phyloP scores from a whole-genome alignment of 164 flowering plant genomes.

The Buxus sempervirens region DNA sequence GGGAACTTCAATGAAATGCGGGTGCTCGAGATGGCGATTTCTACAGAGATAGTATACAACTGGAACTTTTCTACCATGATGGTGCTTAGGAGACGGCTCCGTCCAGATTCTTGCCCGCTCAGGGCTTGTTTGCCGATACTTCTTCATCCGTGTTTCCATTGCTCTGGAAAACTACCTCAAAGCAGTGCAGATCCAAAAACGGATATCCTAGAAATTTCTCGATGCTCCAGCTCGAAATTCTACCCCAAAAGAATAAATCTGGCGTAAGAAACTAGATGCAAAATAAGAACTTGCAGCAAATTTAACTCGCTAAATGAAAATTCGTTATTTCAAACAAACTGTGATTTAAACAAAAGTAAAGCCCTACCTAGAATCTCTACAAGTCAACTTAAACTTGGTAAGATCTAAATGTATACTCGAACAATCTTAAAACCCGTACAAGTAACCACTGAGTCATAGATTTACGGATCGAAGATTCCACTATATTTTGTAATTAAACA shows the following conservation, averaged over 20 bases:
- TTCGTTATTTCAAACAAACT: neutral
- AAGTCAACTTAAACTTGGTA: neutral
- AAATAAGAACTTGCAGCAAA: neutral
- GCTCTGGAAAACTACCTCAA: slow-evolving; percentile 9
- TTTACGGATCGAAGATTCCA: neutral
- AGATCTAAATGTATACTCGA: slow-evolving; percentile 6
- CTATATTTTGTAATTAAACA: neutral
- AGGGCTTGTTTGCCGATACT: slow-evolving; percentile 70
- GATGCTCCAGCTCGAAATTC: neutral
- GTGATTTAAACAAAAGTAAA: neutral
- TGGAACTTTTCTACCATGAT: slow-evolving; percentile 50
- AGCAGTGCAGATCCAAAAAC: slow-evolving; percentile 10
- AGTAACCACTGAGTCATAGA: neutral
- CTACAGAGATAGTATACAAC: slow-evolving; percentile 87
- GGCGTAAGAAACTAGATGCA: neutral
- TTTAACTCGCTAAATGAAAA: neutral
- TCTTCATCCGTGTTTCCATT: slow-evolving; percentile 77
- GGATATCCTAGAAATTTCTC: neutral
- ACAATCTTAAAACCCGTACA: neutral
- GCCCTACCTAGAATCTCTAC: neutral
- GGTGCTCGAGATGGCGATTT: slow-evolving; percentile 92
- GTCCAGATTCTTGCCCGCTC: slow-evolving; percentile 80
- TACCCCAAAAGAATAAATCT: neutral
- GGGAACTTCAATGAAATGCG: slow-evolving; percentile 91
- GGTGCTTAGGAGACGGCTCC: slow-evolving; percentile 72